Evolutionary conservation across 2,329 filamentous ascomycete genomes (phyloP).

Genomic region (Parasarocladium wereldwijsianum): DNA sequence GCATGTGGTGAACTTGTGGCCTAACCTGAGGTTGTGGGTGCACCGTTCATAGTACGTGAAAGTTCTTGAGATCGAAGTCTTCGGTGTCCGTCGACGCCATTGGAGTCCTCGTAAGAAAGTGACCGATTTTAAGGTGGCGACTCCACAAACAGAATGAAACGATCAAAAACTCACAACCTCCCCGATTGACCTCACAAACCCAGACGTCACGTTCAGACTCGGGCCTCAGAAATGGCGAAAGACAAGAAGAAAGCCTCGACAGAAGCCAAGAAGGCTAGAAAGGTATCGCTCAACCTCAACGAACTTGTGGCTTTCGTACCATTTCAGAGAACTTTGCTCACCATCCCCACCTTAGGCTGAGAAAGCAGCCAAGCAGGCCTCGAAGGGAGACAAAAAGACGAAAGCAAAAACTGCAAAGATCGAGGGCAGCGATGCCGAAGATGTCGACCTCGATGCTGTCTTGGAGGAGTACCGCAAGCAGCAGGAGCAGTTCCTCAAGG

Average conservation of each 20-base stretch:
- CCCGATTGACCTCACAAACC: too few species aligned
- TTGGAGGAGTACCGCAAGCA: constrained; percentile 85
- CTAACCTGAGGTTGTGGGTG: too few species aligned
- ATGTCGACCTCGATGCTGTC: constrained; percentile 84
- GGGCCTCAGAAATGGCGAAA: constrained; percentile 24
- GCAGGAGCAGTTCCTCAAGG: constrained; percentile 86
- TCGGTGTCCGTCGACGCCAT: too few species aligned
- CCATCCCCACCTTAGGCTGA: constrained; percentile 26
- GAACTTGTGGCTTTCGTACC: constrained; percentile 7
- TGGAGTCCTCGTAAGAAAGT: background rate
- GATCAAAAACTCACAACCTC: background rate
- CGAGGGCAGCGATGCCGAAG: constrained; percentile 78
- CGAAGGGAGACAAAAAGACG: constrained; percentile 77
- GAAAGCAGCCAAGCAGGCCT: constrained; percentile 67
- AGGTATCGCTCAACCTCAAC: constrained; percentile 15
- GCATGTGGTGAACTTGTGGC: constrained; percentile 23
- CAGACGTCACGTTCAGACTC: background rate
- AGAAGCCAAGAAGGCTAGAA: constrained; percentile 35
- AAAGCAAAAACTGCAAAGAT: constrained; percentile 55
- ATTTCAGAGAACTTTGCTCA: constrained; percentile 2
- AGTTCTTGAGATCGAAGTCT: too few species aligned
- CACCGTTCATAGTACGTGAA: too few species aligned
- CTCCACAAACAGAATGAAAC: constrained; percentile 3
- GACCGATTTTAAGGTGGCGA: constrained; percentile 4
- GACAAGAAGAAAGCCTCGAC: constrained; percentile 32